Conservation (phyloP, 805 yeast species). For the Candida anglica region DNA sequence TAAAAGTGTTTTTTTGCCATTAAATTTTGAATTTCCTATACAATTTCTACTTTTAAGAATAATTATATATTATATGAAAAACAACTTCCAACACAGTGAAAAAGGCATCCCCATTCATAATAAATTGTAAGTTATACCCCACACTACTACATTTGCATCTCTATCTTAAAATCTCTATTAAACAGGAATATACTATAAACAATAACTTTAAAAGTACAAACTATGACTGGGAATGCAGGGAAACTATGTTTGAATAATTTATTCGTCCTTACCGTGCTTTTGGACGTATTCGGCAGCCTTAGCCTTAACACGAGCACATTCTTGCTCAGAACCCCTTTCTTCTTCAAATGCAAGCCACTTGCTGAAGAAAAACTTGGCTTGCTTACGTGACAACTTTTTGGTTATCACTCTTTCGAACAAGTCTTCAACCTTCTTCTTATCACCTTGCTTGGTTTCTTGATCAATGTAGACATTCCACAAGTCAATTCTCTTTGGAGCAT, state of each 20-base stretch:
- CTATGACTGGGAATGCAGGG: not conserved
- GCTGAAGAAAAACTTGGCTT: slow-evolving; percentile 90
- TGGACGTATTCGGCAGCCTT: slow-evolving; percentile 79
- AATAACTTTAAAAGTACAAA: slow-evolving; percentile 1
- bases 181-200: slow-evolving; percentile 2
- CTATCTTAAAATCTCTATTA: not conserved
- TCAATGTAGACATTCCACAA: slow-evolving; percentile 95
- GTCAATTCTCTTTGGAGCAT: slow-evolving; percentile 89
- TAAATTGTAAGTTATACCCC: too few species aligned
- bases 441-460: slow-evolving; percentile 76
- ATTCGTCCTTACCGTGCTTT: slow-evolving; percentile 9
- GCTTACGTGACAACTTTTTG: slow-evolving; percentile 72
- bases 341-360: slow-evolving; percentile 88
- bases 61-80: too few species aligned
- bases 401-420: slow-evolving; percentile 77
- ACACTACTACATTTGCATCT: too few species aligned
- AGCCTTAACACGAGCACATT: slow-evolving; percentile 81
- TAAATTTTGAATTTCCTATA: too few species aligned
- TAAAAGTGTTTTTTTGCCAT: too few species aligned
- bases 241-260: slow-evolving; percentile 1
- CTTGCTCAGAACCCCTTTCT: slow-evolving; percentile 59
- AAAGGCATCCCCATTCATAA: too few species aligned
- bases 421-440: slow-evolving; percentile 65
- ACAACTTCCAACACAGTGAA: too few species aligned
- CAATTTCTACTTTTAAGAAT: too few species aligned